Conservation (phyloP, 1,284 basidiomycete species). For the Macrocystidia cucumis region DNA sequence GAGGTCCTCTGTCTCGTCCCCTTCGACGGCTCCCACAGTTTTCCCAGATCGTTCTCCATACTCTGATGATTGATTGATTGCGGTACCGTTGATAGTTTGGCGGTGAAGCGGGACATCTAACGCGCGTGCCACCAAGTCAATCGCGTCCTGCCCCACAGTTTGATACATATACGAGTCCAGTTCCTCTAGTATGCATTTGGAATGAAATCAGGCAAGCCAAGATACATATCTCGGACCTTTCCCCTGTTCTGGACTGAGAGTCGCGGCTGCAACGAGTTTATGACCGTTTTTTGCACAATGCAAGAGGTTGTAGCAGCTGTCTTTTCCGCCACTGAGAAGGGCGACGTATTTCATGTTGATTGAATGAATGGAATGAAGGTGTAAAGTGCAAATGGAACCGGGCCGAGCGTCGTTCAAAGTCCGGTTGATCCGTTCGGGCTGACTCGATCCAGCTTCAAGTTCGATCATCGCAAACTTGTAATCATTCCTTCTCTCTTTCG, state of each 20-base stretch:
- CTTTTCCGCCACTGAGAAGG: slow-evolving; percentile 95
- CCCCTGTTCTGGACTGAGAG: slow-evolving; percentile 76
- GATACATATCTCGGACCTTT: slow-evolving; percentile 54
- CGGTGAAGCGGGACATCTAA: slow-evolving; percentile 86
- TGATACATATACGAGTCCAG: slow-evolving; percentile 99
- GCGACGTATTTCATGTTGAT: slow-evolving; percentile 86
- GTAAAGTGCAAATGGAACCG: no score
- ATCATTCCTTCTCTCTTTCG: slow-evolving; percentile 8
- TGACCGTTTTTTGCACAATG: slow-evolving; percentile 89
- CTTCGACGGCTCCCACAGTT: slow-evolving; percentile 40
- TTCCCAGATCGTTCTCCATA: slow-evolving; percentile 66
- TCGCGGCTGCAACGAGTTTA: slow-evolving; percentile 84
- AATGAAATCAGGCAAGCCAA: slow-evolving; percentile 10
- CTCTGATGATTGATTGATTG: slow-evolving; percentile 77
- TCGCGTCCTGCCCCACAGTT: slow-evolving; percentile 93
- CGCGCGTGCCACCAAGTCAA: slow-evolving; percentile 82
- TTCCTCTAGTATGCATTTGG: slow-evolving; percentile 63
- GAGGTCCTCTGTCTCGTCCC: slow-evolving; percentile 97
- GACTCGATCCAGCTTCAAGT: slow-evolving; percentile 17
- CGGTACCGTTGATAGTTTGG: slow-evolving; percentile 71
- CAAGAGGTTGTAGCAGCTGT: slow-evolving; percentile 93
- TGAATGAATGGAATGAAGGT: no score
- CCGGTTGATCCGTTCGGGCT: no score
- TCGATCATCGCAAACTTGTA: background rate
- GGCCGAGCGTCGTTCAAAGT: no score